These are phyloP conservation scores for Agrostemma githago DNA, from an alignment of 148 eudicot genomes.

Conservation along the genomic window DNA sequence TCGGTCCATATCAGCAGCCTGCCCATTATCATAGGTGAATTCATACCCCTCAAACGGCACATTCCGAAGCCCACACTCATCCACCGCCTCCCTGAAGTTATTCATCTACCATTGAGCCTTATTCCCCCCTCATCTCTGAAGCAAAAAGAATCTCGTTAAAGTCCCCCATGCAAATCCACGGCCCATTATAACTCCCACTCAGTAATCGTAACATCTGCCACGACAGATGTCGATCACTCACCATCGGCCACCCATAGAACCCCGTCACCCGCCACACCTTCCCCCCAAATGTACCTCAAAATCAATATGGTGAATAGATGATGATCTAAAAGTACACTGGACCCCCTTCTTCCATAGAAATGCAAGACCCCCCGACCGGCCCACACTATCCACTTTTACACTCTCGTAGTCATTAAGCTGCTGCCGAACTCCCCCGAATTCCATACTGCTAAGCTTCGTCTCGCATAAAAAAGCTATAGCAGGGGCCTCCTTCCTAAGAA, in stretches of 20 bases:
- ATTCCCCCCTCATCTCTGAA: no score
- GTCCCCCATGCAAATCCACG: no score
- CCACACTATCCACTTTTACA: background rate
- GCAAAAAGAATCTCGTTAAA: no score
- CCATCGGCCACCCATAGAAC: background rate
- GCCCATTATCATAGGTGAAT: background rate
- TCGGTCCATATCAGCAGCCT: no score
- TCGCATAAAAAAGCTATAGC: background rate
- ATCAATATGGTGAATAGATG: background rate
- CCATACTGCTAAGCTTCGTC: no score
- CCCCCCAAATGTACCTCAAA: background rate
- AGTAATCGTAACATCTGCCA: background rate
- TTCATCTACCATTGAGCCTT: no score
- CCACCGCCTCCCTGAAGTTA: no score
- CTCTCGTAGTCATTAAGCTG: background rate
- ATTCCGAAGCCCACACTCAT: no score
- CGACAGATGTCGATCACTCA: background rate
- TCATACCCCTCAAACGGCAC: background rate
- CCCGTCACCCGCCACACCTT: background rate
- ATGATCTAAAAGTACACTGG: background rate
- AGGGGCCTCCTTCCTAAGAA: slow-evolving; percentile 2
- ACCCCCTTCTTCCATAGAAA: background rate
- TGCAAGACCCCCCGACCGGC: background rate
- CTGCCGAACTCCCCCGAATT: background rate
- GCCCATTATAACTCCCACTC: background rate